Conservation (phyloP, 192 early-diverging fungal genomes). For the Kappamyces sp. region DNA sequence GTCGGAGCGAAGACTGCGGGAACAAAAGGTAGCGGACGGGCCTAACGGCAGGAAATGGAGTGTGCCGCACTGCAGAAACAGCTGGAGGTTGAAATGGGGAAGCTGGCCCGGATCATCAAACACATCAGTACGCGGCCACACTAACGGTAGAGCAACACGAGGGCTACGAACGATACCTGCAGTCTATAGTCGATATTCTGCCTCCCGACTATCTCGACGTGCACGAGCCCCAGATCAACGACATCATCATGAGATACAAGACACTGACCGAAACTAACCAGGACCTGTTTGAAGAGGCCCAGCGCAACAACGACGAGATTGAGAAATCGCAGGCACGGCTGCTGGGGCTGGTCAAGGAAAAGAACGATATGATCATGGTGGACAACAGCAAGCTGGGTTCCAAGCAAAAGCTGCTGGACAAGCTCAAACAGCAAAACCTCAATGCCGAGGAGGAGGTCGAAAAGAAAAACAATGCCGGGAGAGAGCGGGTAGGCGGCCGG, state of each 20-base stretch:
- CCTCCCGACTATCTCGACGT: conserved; percentile 57
- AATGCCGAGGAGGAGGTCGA: conserved; percentile 44
- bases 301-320: conserved; percentile 43
- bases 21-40: conserved; percentile 38
- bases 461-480: conserved; percentile 48
- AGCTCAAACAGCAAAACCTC: conserved; percentile 44
- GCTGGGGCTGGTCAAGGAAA: conserved; percentile 47
- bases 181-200: conserved; percentile 49
- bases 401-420: conserved; percentile 49
- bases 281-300: conserved; percentile 39
- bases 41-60: conserved; percentile 44
- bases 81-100: conserved; percentile 37
- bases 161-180: conserved; percentile 52
- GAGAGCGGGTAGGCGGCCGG: conserved; percentile 37
- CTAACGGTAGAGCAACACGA: conserved; percentile 41
- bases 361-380: conserved; percentile 54
- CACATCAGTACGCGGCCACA: conserved; percentile 37
- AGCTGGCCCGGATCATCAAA: conserved; percentile 35
- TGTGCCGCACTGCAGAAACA: conserved; percentile 27
- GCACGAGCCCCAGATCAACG: conserved; percentile 59
- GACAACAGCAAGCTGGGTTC: conserved; percentile 52
- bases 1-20: conserved; percentile 48
- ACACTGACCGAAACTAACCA: conserved; percentile 56
- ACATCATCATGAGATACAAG: conserved; percentile 54
- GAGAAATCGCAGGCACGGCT: conserved; percentile 34